Base-by-base conservation (phyloP, 164 flowering plant genomes). In the Litsea cubeba region DNA sequence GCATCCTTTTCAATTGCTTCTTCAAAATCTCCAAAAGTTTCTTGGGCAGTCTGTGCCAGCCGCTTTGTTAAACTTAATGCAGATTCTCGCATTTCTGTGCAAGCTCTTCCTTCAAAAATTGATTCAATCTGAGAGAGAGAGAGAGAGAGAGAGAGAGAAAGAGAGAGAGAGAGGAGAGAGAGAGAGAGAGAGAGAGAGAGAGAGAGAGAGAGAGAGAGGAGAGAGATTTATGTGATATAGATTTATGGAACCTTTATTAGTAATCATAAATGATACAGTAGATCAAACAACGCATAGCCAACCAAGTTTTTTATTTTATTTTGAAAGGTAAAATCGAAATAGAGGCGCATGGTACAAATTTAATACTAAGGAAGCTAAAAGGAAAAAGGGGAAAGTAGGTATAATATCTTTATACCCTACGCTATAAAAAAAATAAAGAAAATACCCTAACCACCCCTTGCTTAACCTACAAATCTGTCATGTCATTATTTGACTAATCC, bases 1-100 rank as follows among this genome's bases (percentile, higher is more conserved):
- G 96, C 95, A 87, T 95, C 99, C 73, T 93, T 95, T 74, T 93
- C 97, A 74, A 93, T 97, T 1, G 96, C 98, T 84, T 95, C 98
- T 84, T 90, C 99, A 82, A 95, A 95, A 86, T 92, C 95, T 62
- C 85, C 89, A 79, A 90, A 94, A 18, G 97, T 94, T 81, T 94
- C 97, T 79, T 87, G 87, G n/a, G 97, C 96, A 20, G 96, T 92
- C 82, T 89, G 91, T 22, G 98, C 92, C 64, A 95, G 86, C 75
- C 93, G 81, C 84, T 88, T 93, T 51, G 93, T 89, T 86, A 95
- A 87, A 77, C 82, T 86, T 76, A 80, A 22, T 65, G 95, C 88
- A 75, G 90, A 79, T 77, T 93, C 95, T 69, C 92, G 78, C 87
- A 90, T 90, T 81, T 90, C 94, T 25, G 65, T 70, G 76, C 98